These are phyloP conservation scores for Mallotus nudiflorus DNA, from an alignment of 345 rosid species.

Conservation along the genomic window DNA sequence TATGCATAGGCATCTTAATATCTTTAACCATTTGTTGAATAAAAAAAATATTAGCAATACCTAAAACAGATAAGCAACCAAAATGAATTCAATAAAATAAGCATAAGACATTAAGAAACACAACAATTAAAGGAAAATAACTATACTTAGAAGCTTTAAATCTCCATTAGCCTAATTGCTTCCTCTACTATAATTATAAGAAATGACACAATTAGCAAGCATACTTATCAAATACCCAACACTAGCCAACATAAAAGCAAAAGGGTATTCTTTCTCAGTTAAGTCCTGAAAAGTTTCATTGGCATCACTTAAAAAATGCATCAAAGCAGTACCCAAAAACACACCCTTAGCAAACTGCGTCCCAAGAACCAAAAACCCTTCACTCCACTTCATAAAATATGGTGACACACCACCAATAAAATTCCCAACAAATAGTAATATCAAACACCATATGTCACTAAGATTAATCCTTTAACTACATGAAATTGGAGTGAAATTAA, in stretches of 20 bases:
- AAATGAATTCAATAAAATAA: too few species aligned
- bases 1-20: too few species aligned
- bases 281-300: conserved; percentile 64
- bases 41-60: too few species aligned
- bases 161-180: conserved; percentile 29
- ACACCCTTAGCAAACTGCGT: conserved; percentile 87
- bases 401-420: conserved; percentile 73
- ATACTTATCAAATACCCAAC: conserved; percentile 70
- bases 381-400: conserved; percentile 77
- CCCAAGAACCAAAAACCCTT: conserved; percentile 69
- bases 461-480: too few species aligned
- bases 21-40: too few species aligned
- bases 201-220: conserved; percentile 64
- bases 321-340: conserved; percentile 79
- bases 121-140: too few species aligned
- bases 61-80: too few species aligned
- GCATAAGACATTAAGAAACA: too few species aligned
- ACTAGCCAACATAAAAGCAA: conserved; percentile 83
- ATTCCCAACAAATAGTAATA: conserved; percentile 60
- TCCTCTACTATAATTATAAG: conserved; percentile 44
- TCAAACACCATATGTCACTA: conserved; percentile 62
- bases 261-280: conserved; percentile 60
- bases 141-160: conserved; percentile 67
- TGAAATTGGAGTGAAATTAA: too few species aligned
- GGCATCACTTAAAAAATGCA: conserved; percentile 83